phyloP scores from a whole-genome alignment of 2,329 filamentous ascomycete species.

The Aspergillus sp. region DNA sequence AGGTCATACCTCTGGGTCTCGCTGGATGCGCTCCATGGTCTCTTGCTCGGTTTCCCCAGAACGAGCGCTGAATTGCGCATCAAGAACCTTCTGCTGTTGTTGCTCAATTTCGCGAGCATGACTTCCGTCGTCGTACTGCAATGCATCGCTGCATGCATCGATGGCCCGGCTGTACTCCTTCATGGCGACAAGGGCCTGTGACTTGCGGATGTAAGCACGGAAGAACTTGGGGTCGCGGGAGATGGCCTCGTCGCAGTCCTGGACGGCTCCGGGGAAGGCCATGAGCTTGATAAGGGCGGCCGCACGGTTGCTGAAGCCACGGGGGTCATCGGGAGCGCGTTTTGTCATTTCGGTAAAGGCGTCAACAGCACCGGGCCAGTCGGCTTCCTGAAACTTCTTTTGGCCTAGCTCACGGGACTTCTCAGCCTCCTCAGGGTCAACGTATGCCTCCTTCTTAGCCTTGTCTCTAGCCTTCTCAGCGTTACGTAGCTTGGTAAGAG shows the following conservation, averaged over 20 bases:
- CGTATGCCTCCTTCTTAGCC: constrained; percentile 72
- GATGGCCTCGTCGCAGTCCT: constrained; percentile 90
- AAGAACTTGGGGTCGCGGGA: constrained; percentile 90
- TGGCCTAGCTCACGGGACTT: constrained; percentile 94
- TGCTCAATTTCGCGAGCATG: constrained; percentile 90
- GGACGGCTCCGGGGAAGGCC: constrained; percentile 87
- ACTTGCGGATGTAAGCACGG: constrained; percentile 93
- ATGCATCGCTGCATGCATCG: constrained; percentile 82
- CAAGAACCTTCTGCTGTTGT: constrained; percentile 88
- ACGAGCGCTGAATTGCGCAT: constrained; percentile 83
- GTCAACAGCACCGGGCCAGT: constrained; percentile 93
- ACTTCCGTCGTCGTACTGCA: constrained; percentile 74
- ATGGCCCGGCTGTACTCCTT: constrained; percentile 95
- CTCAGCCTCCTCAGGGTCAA: constrained; percentile 89
- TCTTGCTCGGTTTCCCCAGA: constrained; percentile 96
- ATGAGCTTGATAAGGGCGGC: constrained; percentile 96
- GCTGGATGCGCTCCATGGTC: constrained; percentile 85
- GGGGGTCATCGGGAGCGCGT: constrained; percentile 85
- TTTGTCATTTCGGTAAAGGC: constrained; percentile 97
- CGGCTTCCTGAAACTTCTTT: constrained; percentile 92
- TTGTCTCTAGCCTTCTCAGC: constrained; percentile 86
- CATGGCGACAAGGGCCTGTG: constrained; percentile 94
- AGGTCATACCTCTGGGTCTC: constrained; percentile 77
- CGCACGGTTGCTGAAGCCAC: constrained; percentile 95
- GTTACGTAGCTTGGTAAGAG: constrained; percentile 85